A percentile compares a stretch with the other conserved stretches of the same genome.
Conservation (phyloP, 345 rosid species). For the Cardamine occulta region DNA sequence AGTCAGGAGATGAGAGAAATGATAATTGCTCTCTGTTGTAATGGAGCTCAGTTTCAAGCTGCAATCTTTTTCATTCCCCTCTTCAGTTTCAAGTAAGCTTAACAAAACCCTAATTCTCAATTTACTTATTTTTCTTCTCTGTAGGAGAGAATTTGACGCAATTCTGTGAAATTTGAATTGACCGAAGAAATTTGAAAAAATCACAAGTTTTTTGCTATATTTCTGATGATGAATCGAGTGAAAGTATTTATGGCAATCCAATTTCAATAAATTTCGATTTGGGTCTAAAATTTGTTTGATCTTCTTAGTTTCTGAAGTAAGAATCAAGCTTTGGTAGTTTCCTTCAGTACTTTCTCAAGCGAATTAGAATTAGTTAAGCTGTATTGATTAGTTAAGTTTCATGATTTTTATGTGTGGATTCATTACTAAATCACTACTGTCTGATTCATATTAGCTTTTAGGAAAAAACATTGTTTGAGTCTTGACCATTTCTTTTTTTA, state of each 20-base stretch:
- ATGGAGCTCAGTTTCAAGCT: constrained; percentile 45
- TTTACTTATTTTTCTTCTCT: background rate
- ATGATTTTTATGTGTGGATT: too few relatives aligned
- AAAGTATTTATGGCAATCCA: background rate
- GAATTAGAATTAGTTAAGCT: too few relatives aligned
- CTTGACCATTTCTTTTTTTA: background rate
- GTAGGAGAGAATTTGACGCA: background rate
- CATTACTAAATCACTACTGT: too few relatives aligned
- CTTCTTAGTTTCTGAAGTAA: too few relatives aligned
- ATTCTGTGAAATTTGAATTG: background rate
- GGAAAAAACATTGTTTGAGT: background rate
- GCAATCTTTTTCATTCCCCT: constrained; percentile 29
- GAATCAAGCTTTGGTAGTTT: background rate
- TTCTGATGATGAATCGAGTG: background rate
- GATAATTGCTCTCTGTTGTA: constrained; percentile 11
- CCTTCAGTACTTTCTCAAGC: too few relatives aligned
- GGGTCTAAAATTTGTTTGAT: background rate
- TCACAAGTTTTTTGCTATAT: background rate
- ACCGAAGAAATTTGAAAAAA: background rate
- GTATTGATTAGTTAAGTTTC: too few relatives aligned
- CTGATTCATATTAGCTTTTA: background rate
- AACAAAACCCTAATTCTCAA: constrained; percentile 12
- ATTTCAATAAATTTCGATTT: background rate
- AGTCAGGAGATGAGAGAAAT: constrained; percentile 6
- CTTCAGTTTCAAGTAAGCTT: constrained; percentile 37